phyloP scores from a whole-genome alignment of 75 land plant genomes.

The Gnetum montanum region DNA sequence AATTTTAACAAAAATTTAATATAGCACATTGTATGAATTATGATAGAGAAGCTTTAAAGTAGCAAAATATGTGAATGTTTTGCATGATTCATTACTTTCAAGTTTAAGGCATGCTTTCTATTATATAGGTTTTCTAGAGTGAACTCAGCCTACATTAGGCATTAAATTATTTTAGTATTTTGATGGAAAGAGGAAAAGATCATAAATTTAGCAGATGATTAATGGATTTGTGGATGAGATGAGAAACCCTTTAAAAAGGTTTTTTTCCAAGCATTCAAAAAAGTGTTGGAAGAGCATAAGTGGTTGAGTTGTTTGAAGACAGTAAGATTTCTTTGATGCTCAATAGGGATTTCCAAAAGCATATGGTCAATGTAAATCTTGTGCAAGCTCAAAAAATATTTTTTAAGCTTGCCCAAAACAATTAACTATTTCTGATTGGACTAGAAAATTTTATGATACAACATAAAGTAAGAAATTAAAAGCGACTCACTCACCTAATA shows the following conservation, averaged over 20 bases:
- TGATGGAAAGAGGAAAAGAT: neutral
- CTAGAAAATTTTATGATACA: too few species aligned
- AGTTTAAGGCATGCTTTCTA: constrained; percentile 45
- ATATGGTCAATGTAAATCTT: too few species aligned
- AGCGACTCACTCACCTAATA: too few species aligned
- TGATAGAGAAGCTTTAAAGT: neutral
- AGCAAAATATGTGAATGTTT: neutral
- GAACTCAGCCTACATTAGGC: constrained; percentile 60
- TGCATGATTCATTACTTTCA: constrained; percentile 24
- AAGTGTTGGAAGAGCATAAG: constrained; percentile 68
- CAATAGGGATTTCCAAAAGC: too few species aligned
- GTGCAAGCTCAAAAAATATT: too few species aligned
- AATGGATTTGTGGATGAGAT: neutral
- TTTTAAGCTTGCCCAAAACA: too few species aligned
- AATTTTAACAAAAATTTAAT: neutral
- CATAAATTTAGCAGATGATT: neutral
- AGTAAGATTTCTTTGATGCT: too few species aligned
- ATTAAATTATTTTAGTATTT: neutral
- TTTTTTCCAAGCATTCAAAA: constrained; percentile 58
- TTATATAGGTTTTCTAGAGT: constrained; percentile 66
- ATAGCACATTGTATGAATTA: neutral
- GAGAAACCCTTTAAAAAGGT: constrained; percentile 59
- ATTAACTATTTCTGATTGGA: too few species aligned
- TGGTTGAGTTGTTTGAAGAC: too few species aligned
- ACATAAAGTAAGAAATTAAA: too few species aligned